These are phyloP conservation scores for Nelumbo lutea DNA, from an alignment of 164 flowering plant genomes.

Conservation along the genomic window DNA sequence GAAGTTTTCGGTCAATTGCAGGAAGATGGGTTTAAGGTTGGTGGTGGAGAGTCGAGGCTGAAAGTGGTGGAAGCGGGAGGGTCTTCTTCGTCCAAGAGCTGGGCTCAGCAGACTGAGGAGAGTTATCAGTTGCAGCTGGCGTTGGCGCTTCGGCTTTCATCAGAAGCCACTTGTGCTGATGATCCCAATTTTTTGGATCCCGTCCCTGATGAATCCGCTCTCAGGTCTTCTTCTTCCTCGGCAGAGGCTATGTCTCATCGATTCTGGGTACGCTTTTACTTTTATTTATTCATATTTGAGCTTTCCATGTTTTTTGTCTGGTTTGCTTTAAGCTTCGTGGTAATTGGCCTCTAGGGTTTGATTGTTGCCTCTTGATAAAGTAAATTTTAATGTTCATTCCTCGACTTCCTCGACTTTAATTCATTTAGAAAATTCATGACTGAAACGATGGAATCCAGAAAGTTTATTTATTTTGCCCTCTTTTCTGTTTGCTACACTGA, in stretches of 20 bases:
- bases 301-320: not conserved
- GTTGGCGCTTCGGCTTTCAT: constrained; percentile 74
- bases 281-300: not conserved
- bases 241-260: constrained; percentile 78
- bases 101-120: constrained; percentile 99
- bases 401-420: too few relatives aligned
- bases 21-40: constrained; percentile 32
- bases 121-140: constrained; percentile 94
- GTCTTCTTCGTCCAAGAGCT: constrained; percentile 64
- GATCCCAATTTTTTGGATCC: constrained; percentile 95
- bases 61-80: constrained; percentile 24
- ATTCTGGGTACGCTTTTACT: constrained; percentile 65
- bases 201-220: constrained; percentile 46
- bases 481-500: not conserved
- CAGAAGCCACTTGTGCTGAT: constrained; percentile 84
- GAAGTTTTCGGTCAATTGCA: constrained; percentile 27
- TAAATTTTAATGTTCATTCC: too few relatives aligned
- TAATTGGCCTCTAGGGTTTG: too few relatives aligned
- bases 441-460: too few relatives aligned
- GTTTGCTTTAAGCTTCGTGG: not conserved
- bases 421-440: too few relatives aligned
- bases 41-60: constrained; percentile 26
- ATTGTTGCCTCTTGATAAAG: too few relatives aligned
- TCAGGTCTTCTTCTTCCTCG: constrained; percentile 32
- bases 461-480: not conserved